Evolutionary conservation across 176 grass and related monocot genomes (phyloP), one percentile per base, ranked within the genome.

Genomic region (Triticum urartu): DNA sequence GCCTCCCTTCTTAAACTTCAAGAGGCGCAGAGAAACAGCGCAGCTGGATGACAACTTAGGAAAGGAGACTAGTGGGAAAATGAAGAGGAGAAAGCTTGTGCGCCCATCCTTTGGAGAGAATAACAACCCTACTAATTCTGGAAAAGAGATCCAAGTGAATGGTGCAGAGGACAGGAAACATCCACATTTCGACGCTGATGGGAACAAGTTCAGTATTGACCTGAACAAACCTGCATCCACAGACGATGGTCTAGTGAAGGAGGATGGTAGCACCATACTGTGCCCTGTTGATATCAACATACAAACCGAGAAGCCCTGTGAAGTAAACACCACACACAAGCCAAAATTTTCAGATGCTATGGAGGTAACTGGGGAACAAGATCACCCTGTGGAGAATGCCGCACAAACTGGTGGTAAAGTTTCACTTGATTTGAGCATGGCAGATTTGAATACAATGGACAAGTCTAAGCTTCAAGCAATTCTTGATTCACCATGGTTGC

Each of bases 11-110:
- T 85, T 90, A 38, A 86, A 92, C 80, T 95, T 95, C 75, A 95
- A 92, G 72, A 88, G 93, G 61, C 88, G 82, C 50, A 88, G 79
- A 4, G 56, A 80, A 80, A 70, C 58, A 52, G 18, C 52, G 6
- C 90, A 81, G 21, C 52, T 69, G 25, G 67, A 79, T 86, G 45
- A 38, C 42, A 68, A 88, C 83, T 79, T 18, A 36, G 81, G 64
- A 52, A 83, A 74, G 43, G 78, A 84, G 40, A 78, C 18, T 11
- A 81, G 8, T 59, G 74, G 54, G 40, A 77, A 71, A 81, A n/a
- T 13, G 11, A 94, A 90, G 83, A 92, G 88, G 85, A 95, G 88
- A 92, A 92, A 86, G 86, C 86, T 95, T 12, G 88, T 95, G 60
- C 86, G 86, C 9, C 93, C 93, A 81, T 71, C 72, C 66, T 88